Conservation (phyloP, 2,329 filamentous ascomycete species). For the Knoxdaviesia capensis region DNA sequence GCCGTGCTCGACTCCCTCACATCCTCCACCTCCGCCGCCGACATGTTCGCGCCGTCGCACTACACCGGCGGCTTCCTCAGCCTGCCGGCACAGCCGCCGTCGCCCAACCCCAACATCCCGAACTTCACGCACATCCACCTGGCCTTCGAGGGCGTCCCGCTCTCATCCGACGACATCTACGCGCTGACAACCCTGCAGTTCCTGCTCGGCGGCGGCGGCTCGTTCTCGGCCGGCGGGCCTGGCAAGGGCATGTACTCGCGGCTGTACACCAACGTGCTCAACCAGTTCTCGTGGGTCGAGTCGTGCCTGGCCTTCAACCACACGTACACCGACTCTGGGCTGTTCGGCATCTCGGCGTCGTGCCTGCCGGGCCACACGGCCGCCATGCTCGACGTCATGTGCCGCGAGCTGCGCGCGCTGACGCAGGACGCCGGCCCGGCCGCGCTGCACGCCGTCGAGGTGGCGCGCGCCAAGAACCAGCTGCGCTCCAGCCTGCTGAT, state of each 20-base stretch:
- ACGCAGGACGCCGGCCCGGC: conserved; percentile 57
- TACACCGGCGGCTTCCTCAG: conserved; percentile 92
- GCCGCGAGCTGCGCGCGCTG: conserved; percentile 64
- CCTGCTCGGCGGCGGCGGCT: conserved; percentile 84
- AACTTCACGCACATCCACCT: conserved; percentile 84
- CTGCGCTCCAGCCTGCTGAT: conserved; percentile 76
- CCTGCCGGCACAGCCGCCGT: conserved; percentile 60
- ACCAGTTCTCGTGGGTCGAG: conserved; percentile 95
- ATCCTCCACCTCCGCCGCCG: conserved; percentile 21
- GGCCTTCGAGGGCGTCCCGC: conserved; percentile 85
- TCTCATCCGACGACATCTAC: conserved; percentile 84
- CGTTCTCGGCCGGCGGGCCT: conserved; percentile 88
- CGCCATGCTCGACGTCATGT: conserved; percentile 88
- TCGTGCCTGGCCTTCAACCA: conserved; percentile 93
- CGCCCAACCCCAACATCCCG: conserved; percentile 56
- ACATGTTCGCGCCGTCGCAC: conserved; percentile 46
- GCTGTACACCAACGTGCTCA: conserved; percentile 91
- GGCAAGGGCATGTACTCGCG: conserved; percentile 99
- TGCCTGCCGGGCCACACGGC: conserved; percentile 63
- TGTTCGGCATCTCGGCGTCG: conserved; percentile 82
- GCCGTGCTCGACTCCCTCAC: conserved; percentile 27
- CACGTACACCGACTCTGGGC: conserved; percentile 83
- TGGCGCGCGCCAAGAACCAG: conserved; percentile 91
- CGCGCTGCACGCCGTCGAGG: conserved; percentile 54
- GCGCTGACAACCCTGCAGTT: conserved; percentile 89